phyloP scores from a whole-genome alignment of 495 filamentous ascomycete genomes.

The Glutinoglossum americanum region DNA sequence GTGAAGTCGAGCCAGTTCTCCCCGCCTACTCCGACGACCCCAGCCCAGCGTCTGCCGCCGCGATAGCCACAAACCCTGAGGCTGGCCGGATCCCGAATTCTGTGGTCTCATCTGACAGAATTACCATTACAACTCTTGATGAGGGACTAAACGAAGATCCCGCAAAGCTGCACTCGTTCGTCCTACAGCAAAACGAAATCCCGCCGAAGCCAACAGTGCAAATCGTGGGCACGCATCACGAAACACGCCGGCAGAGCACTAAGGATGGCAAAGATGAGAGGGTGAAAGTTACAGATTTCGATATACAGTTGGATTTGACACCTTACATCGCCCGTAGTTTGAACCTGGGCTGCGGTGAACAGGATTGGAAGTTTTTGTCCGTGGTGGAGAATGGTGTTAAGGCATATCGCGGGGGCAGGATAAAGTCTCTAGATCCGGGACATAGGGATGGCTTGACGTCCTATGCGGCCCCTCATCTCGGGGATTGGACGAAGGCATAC shows the following conservation, averaged over 20 bases:
- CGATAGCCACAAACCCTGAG: background rate
- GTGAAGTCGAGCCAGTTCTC: background rate
- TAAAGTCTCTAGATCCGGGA: background rate
- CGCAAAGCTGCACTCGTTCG: constrained; percentile 19
- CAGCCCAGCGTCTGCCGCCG: background rate
- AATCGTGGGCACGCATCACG: constrained; percentile 27
- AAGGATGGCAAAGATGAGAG: constrained; percentile 20
- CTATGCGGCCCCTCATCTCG: background rate
- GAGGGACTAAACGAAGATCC: constrained; percentile 21
- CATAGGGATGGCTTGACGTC: background rate
- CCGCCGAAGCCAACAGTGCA: constrained; percentile 26
- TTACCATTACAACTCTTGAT: constrained; percentile 9
- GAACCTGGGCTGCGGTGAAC: constrained; percentile 3
- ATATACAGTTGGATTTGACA: constrained; percentile 28
- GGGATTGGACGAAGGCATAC: background rate
- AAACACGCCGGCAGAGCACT: constrained; percentile 20
- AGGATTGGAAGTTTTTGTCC: background rate
- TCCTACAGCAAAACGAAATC: constrained; percentile 19
- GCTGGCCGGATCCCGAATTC: background rate
- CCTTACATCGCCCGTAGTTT: constrained; percentile 17
- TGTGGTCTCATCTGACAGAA: background rate
- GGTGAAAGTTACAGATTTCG: constrained; percentile 26
- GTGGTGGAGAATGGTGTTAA: constrained; percentile 13
- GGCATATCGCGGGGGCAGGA: background rate
- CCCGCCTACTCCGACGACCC: background rate